Percentiles rank a stretch among this genome's conserved stretches.
phyloP scores from a whole-genome alignment of 2,329 filamentous ascomycete species.

The Tolypocladium paradoxum region DNA sequence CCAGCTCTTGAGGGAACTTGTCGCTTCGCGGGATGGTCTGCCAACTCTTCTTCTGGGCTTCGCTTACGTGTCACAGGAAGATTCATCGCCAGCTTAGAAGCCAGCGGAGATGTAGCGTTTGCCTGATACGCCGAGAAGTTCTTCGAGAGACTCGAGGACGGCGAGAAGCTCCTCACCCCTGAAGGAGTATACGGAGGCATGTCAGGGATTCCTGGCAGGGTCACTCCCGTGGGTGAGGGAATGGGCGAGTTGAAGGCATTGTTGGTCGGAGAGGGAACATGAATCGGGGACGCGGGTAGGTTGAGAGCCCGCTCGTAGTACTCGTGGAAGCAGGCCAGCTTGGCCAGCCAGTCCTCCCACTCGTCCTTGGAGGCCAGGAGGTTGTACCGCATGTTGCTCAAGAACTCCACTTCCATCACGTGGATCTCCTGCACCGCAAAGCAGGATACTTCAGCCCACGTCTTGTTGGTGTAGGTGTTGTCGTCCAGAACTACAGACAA shows the following conservation, averaged over 20 bases:
- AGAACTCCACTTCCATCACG: constrained; percentile 98
- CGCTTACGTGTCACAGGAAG: constrained; percentile 36
- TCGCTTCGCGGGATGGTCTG: constrained; percentile 47
- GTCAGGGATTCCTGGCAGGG: constrained; percentile 17
- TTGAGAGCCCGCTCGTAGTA: constrained; percentile 65
- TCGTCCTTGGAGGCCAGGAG: constrained; percentile 75
- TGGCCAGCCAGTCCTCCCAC: constrained; percentile 80
- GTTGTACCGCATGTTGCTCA: constrained; percentile 96
- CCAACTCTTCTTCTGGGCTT: constrained; percentile 35
- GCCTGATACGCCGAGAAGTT: constrained; percentile 28
- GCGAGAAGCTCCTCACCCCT: constrained; percentile 26
- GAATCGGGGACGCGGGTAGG: constrained; percentile 28
- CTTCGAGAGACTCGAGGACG: constrained; percentile 24
- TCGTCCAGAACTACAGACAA: constrained; percentile 67
- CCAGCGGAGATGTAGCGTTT: constrained; percentile 36
- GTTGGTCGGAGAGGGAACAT: constrained; percentile 28
- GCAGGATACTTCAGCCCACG: constrained; percentile 94
- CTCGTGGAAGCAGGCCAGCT: constrained; percentile 69
- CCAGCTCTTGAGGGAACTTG: constrained; percentile 16
- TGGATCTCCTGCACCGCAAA: constrained; percentile 93
- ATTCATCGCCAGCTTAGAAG: constrained; percentile 32
- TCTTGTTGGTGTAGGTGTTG: constrained; percentile 99
- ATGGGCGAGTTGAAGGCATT: constrained; percentile 33
- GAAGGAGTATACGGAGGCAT: constrained; percentile 23
- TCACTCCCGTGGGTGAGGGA: constrained; percentile 34